Evolutionary conservation across 2,329 filamentous ascomycete species (phyloP), one percentile per base, ranked within the genome.

Genomic region (Monosporascus sp.): DNA sequence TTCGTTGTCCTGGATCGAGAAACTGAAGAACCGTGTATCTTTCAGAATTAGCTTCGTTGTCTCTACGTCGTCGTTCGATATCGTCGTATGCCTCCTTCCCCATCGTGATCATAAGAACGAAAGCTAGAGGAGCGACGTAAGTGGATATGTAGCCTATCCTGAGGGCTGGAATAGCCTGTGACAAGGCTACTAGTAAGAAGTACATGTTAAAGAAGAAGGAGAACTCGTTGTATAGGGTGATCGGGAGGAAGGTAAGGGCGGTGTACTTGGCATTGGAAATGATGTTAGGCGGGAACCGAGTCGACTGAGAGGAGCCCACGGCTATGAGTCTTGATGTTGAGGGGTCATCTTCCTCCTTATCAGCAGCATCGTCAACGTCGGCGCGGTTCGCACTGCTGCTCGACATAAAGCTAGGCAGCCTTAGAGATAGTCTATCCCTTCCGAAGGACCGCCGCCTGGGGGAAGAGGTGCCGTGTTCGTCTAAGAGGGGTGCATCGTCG

Each of bases 181-280:
- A 97, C 48, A 97, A 73, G 6, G 94, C 95, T 48, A 99, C 94
- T 25, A 97, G 84, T 52, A 99, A 78, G 70, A 99, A 99, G 70
- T 99, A 99, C 78, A 97, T 90, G 79, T 99, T 99, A 79, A 99
- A 96, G 74, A 99, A 99, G 76, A 97, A 99, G 55, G 93, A 97
- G 69, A 99, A 99, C 68, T 99, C 94, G 73, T 97, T 97, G 73
- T 97, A 99, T 22, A 99, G 77, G 0, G 94, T 99, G 50, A 93
- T 80, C 2, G 95, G 95, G 15, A 99, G 80, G 71, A 99, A 99
- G 50, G 89, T 96, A 76, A 92, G 87, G 1, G 92, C 85, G 31
- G 93, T 97, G 70, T 99, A 99, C 78, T 97, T 99, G 52, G 94
- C 93, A 68, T 99, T 97, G 37, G 93, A 97, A 48, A 99, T 83